Percentiles rank a stretch among this genome's conserved stretches.
These are phyloP conservation scores for Gleditsia sinensis DNA, from an alignment of 306 rosid species.

Conservation along the genomic window DNA sequence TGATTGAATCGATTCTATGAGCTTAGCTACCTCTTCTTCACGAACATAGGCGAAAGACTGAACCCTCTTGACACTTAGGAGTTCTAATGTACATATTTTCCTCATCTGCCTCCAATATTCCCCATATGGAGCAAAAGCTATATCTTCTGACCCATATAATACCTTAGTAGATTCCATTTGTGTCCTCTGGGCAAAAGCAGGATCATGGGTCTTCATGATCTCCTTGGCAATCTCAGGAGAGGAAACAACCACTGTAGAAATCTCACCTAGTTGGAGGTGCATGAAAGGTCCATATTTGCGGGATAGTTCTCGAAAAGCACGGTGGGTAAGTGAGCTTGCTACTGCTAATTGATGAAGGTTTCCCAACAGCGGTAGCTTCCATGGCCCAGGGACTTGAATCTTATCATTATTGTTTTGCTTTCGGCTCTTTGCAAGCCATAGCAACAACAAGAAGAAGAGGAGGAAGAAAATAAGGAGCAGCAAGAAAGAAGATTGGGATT, in stretches of 20 bases:
- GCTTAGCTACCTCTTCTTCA: constrained; percentile 30
- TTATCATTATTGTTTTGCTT: neutral
- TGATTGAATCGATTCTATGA: neutral
- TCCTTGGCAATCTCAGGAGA: no score
- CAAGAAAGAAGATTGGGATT: neutral
- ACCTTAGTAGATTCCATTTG: no score
- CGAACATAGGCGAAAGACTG: constrained; percentile 27
- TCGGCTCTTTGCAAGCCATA: neutral
- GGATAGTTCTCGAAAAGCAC: constrained; percentile 14
- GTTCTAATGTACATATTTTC: constrained; percentile 33
- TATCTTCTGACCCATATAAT: neutral
- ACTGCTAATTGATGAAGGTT: neutral
- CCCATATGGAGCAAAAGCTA: constrained; percentile 23
- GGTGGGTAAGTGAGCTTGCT: constrained; percentile 15
- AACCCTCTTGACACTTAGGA: constrained; percentile 35
- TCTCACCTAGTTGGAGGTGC: constrained; percentile 41
- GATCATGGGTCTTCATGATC: no score
- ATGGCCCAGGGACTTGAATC: neutral
- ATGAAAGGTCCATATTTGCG: constrained; percentile 39
- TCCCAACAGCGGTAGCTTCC: neutral
- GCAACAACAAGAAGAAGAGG: neutral
- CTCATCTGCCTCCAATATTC: constrained; percentile 43
- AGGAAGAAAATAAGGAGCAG: neutral
- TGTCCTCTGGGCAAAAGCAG: no score
- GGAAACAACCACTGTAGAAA: constrained; percentile 22